These are phyloP conservation scores for Actinomortierella ambigua DNA, from an alignment of 371 early-diverging fungal genomes.

Conservation along the genomic window DNA sequence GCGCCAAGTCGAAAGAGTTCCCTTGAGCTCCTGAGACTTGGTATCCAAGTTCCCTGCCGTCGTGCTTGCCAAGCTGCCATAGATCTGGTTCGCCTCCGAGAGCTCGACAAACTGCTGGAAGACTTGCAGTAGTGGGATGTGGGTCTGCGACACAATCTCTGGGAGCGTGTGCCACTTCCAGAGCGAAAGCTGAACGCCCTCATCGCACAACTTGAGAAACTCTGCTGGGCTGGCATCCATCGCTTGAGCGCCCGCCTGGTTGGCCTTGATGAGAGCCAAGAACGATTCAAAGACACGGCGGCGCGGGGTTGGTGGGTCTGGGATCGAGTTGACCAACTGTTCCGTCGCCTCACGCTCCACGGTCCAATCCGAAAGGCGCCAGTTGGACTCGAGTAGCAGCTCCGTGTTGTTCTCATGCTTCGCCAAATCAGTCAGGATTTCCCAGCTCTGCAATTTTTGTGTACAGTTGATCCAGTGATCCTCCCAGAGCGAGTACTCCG, in stretches of 20 bases:
- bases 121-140: slow-evolving; percentile 84
- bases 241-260: slow-evolving; percentile 65
- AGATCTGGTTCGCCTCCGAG: slow-evolving; percentile 90
- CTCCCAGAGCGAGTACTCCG: slow-evolving; percentile 98
- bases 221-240: slow-evolving; percentile 53
- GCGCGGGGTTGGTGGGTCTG: slow-evolving; percentile 68
- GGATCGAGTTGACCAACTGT: slow-evolving; percentile 60
- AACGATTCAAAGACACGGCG: slow-evolving; percentile 90
- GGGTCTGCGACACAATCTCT: slow-evolving; percentile 78
- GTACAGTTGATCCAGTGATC: slow-evolving; percentile 96
- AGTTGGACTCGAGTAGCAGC: slow-evolving; percentile 86
- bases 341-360: slow-evolving; percentile 77
- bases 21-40: slow-evolving; percentile 88
- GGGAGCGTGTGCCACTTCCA: slow-evolving; percentile 91
- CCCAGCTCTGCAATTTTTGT: slow-evolving; percentile 98
- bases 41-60: slow-evolving; percentile 81
- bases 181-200: slow-evolving; percentile 86
- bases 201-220: slow-evolving; percentile 84
- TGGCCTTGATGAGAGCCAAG: slow-evolving; percentile 71
- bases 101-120: slow-evolving; percentile 98
- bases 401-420: slow-evolving; percentile 88
- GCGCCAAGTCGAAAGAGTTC: slow-evolving; percentile 94
- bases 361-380: slow-evolving; percentile 93
- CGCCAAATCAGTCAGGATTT: slow-evolving; percentile 91
- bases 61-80: slow-evolving; percentile 76